Evolutionary conservation across 2,329 filamentous ascomycete species (phyloP), one percentile per base, ranked within the genome.

Genomic region (Rutstroemia sp.): DNA sequence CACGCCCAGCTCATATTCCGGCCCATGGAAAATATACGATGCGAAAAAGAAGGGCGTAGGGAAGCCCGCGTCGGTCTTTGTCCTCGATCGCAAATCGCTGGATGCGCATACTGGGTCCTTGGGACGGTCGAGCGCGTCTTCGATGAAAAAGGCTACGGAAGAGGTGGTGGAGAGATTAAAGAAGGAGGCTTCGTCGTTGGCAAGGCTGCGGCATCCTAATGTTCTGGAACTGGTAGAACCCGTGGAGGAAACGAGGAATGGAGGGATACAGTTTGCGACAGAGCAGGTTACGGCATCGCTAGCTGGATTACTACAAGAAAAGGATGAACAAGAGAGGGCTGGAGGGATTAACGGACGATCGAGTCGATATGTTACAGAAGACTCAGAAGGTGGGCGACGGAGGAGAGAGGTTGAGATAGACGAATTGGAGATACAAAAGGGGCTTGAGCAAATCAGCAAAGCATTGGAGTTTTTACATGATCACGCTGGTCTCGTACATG

Each of bases 1-100:
- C 25, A 83, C 82, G 58, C 82, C 88, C 10, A 86, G 83, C n/a
- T 88, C 90, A 51, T 83, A 83, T 52, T 89, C 92, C 16, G 94
- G 94, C 17, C 89, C 92, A 57, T 99, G 94, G 94, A 95, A 91
- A 76, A 94, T 99, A 67, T 92, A 92, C 78, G 92, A 96, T 75
- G 92, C 89, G 58, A 97, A 95, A 77, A 95, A 95, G 75, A 97
- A 96, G 74, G 90, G 88, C 30, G 96, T 91, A 0, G 89, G 89
- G 63, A 95, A 94, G 71, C 73, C 86, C 7, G 94, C 87, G 55
- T 96, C 92, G 16, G 85, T 97, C 63, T 99, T 97, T 67, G 85
- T 97, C 63, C 96, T 97, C 70, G 94, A 99, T 63, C 86, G 84
- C 70, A 96, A 95, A 73, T 82, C 83, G 0, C 76, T 99, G 54